Base-by-base conservation (phyloP, 2,329 filamentous ascomycete species). In the Orbilia oligospora region DNA sequence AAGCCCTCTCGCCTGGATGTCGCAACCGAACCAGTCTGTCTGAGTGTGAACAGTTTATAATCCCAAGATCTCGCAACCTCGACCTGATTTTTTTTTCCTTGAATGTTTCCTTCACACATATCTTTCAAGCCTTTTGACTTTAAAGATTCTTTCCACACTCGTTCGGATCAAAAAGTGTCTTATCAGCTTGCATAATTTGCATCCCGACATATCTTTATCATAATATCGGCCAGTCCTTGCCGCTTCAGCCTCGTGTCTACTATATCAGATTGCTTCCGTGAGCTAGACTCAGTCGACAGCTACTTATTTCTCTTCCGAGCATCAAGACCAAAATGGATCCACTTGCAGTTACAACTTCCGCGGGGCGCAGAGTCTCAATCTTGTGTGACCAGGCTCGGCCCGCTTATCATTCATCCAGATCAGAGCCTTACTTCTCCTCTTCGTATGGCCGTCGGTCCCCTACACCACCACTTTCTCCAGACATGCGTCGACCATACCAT, bases 341-440 rank as follows among this genome's bases (percentile, higher is more conserved):
- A 80, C 81, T 80, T 72, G 80, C 80, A 58, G 76, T 82, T 69
- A 81, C 77, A 77, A 82, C 80, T 64, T 82, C 80, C 66, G 79
- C 80, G 12, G 81, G 81, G 38, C 81, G 81, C 70, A 81, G 81
- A 71, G 81, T 82, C 71, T 82, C 81, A 16, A 79, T 82, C 38
- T 73, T 82, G 70, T 82, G 81, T 53, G 81, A 81, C 36, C 68
- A 68, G 55, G 46, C 41, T 9, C 46, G 63, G 51, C 36, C 66
- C 22, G 51, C 58, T 46, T 64, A 72, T 63, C 46, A 71, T 46
- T 49, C 63, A 20, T 53, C 68, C 20, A 53, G 38, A 48, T 80
- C 81, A 20, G 77, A 81, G 30, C 67, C 58, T 38, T 80, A 81
- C 24, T 81, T 73, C 58, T 64, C 77, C 48, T 55, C 70, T 65